Conservation (phyloP, 208 protist species). For the Trypanosoma cruzi region DNA sequence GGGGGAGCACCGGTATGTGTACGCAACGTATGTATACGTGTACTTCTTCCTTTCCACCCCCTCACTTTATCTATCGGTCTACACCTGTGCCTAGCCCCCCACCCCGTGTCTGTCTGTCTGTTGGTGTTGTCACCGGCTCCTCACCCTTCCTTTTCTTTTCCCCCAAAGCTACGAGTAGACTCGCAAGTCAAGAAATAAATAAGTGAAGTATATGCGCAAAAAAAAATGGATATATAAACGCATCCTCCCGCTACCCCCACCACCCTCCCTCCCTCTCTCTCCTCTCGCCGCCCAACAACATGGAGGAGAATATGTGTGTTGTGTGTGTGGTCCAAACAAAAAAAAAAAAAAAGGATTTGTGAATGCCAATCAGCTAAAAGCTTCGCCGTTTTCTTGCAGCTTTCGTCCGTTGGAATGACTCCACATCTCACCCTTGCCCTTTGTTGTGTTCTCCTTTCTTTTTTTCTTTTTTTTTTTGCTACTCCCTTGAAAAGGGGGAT, state of each 20-base stretch:
- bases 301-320: too few species aligned
- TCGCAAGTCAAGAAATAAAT: conserved; percentile 1
- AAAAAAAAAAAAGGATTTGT: neutral
- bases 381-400: too few species aligned
- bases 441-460: neutral
- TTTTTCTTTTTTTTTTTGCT: neutral
- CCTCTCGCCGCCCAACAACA: neutral
- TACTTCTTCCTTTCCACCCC: neutral
- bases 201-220: conserved; percentile 12
- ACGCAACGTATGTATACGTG: too few species aligned
- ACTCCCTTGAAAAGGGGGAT: neutral
- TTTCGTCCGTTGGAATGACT: neutral
- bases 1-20: too few species aligned
- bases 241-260: neutral
- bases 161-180: neutral
- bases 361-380: neutral
- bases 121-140: neutral
- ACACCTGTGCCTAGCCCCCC: neutral
- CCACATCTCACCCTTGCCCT: neutral
- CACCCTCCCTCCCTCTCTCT: neutral
- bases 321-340: too few species aligned
- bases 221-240: conserved; percentile 7
- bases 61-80: neutral
- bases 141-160: neutral
- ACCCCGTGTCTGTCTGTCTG: too few species aligned